Base-by-base conservation (phyloP, 2,329 filamentous ascomycete species). In the Alternaria triticina region DNA sequence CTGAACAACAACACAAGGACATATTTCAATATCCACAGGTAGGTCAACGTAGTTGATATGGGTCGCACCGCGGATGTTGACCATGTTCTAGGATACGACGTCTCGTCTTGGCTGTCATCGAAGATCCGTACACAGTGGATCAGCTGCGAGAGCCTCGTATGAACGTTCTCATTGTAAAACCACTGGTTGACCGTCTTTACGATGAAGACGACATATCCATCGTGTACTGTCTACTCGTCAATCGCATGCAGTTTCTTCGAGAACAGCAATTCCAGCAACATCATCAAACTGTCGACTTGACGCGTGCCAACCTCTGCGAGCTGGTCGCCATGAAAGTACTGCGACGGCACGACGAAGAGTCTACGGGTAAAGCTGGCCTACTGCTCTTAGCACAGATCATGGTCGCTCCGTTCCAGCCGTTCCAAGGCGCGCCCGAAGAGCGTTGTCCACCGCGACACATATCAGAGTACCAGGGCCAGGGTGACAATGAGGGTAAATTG, bases 161-260 rank as follows among this genome's bases (percentile, higher is more conserved):
- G 84, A 96, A 96, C 76, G 87, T 92, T 54, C 86, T 90, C 1
- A 90, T 96, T 47, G 89, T 96, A 20, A 87, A 93, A 61, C 93
- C 93, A 1, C 82, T 96, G 25, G 91, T 96, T n/a, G 91, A 96
- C 76, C 91, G 92, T 76, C 86, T 95, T 9, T 96, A 93, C 76
- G 89, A 92, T 71, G 85, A 90, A 62, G 86, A 92, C 62, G 93
- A 96, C 81, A 89, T 94, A 43, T 95, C 92, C 1, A 89, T 94
- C 59, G 91, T 96, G 11, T 96, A 95, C 78, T 95, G 92, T 76
- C 82, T 96, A 64, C 86, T 96, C 22, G 92, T 96, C 68, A 96
- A 96, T 73, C 87, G 92, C 13, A 88, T 89, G 33, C 91, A 94
- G 74, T 96, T 96, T 72, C 83, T 94, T 23, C 86, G 90, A 59